Evolutionary conservation across 495 filamentous ascomycete genomes (phyloP).

Genomic region (Penicillium desertorum): DNA sequence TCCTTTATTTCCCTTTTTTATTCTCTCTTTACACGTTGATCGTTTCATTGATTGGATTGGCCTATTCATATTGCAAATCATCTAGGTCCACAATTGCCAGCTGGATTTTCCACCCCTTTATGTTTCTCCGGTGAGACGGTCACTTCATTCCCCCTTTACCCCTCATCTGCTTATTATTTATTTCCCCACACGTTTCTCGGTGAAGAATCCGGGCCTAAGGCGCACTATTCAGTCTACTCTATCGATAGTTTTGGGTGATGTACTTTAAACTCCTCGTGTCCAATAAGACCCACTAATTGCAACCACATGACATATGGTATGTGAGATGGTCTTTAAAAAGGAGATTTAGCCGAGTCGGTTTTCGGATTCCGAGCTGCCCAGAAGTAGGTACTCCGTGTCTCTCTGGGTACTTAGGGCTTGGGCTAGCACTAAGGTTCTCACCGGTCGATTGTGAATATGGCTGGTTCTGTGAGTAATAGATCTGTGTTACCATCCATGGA

Average conservation of each 20-base stretch:
- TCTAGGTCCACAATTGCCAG: not conserved
- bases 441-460: not conserved
- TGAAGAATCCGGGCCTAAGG: conserved; percentile 26
- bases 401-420: not conserved
- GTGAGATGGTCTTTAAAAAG: conserved; percentile 1
- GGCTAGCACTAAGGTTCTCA: conserved; percentile 14
- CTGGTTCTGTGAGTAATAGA: not conserved
- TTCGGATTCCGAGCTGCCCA: not conserved
- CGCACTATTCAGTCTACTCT: conserved; percentile 8
- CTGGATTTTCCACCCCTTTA: not conserved
- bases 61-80: not conserved
- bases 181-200: conserved; percentile 22
- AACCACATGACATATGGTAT: conserved; percentile 10
- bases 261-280: conserved; percentile 5
- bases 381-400: not conserved
- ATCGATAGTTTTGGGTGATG: conserved; percentile 10
- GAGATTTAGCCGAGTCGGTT: not conserved
- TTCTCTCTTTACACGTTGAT: conserved; percentile 4
- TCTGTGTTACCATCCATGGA: conserved; percentile 5
- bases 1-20: not conserved
- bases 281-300: conserved; percentile 10
- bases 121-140: conserved; percentile 1
- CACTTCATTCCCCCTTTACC: conserved; percentile 13
- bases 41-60: not conserved
- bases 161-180: conserved; percentile 13